Evolutionary conservation across 495 filamentous ascomycete species (phyloP), one percentile per base, ranked within the genome.

Genomic region (Talaromyces trachyspermus): DNA sequence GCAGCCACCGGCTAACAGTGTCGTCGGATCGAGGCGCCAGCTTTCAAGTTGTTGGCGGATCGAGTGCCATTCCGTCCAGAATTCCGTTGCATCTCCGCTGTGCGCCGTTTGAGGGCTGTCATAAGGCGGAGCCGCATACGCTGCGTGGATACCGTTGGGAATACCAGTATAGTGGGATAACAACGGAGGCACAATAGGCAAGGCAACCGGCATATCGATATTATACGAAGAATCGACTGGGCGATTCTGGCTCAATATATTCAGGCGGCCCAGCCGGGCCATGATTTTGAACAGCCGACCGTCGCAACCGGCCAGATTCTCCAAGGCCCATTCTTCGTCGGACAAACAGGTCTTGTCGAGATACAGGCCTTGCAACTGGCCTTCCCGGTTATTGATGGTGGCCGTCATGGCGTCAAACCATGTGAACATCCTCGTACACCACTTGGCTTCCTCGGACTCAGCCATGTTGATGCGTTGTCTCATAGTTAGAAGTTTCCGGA

Each of bases 401-500:
- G 88, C 86, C 0, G 87, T 89, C 69, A 95, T 85, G n/a, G 88
- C 89, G 60, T 95, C 91, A 54, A 94, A 88, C 78, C 89, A 95
- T 12, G 89, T 92, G 58, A 96, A 96, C 58, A 95, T 81, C n/a
- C 88, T 83, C 50, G 95, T 88, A 71, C 95, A 89, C 91, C 91
- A 97, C 33, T 80, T 83, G 24, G 87, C 79, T 44, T 88, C 84
- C 15, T 76, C 70, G 12, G 81, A 78, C 32, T 81, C 70, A 14
- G 75, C 62, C 23, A 76, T 78, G 19, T 80, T 78, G 52, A 61
- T 63, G 47, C 69, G 65, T 50, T 85, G 76, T 45, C 90, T 78
- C 66, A 97, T 81, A 9, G 83, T 77, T 9, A 96, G 79, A 40
- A 97, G 80, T 70, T 92, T 91, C 61, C 90, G 92, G 42, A 95